These are phyloP conservation scores for Claviceps humidiphila DNA, from an alignment of 2,329 filamentous ascomycete species.

Conservation along the genomic window DNA sequence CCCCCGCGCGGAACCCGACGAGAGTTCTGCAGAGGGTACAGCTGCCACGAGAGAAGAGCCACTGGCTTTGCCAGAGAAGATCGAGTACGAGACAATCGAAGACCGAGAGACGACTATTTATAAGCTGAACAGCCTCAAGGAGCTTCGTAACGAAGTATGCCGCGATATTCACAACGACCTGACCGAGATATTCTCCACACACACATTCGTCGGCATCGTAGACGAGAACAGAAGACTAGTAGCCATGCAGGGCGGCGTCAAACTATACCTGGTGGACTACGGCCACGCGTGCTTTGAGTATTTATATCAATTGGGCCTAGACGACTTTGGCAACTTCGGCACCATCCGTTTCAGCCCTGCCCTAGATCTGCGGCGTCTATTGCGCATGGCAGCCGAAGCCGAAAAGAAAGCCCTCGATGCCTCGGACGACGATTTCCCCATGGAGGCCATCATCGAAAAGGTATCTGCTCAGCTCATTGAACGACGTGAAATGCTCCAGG, in stretches of 20 bases:
- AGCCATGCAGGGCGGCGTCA: constrained; percentile 88
- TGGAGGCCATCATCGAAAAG: constrained; percentile 49
- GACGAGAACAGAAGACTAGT: constrained; percentile 76
- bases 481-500: constrained; percentile 71
- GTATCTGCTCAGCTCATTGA: constrained; percentile 59
- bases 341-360: constrained; percentile 66
- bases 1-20: constrained; percentile 31
- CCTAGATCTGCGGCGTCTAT: constrained; percentile 55
- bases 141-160: constrained; percentile 68
- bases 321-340: constrained; percentile 93
- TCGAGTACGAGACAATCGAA: constrained; percentile 54
- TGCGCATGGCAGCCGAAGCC: constrained; percentile 58
- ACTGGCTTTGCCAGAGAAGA: constrained; percentile 29
- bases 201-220: constrained; percentile 88
- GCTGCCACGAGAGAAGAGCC: constrained; percentile 19
- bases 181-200: constrained; percentile 73
- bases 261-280: constrained; percentile 87
- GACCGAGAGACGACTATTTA: constrained; percentile 58
- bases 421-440: constrained; percentile 46
- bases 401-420: constrained; percentile 40
- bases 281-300: constrained; percentile 76
- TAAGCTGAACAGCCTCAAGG: constrained; percentile 71
- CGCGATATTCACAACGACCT: constrained; percentile 72
- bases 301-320: constrained; percentile 90
- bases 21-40: constrained; percentile 7